phyloP scores from a whole-genome alignment of 2,329 filamentous ascomycete genomes.

The Colletotrichum siamense region DNA sequence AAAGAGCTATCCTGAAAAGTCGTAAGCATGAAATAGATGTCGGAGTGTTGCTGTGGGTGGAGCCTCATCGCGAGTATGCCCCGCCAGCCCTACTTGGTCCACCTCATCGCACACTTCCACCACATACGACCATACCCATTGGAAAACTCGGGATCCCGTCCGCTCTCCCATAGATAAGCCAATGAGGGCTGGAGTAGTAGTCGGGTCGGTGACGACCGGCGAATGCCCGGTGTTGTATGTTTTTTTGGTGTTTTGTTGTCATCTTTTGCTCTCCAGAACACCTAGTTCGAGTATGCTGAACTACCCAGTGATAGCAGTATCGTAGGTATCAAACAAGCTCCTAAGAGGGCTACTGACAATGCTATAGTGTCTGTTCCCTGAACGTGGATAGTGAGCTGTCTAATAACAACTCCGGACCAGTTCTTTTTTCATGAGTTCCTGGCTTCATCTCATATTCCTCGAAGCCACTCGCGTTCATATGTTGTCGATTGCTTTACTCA shows the following conservation, averaged over 20 bases:
- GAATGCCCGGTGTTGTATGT: not conserved
- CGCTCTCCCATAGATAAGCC: not conserved
- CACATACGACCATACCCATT: not conserved
- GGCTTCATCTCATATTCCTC: not conserved
- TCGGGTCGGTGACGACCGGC: not conserved
- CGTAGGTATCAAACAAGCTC: no score
- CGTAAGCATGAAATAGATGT: not conserved
- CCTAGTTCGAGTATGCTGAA: fast-evolving
- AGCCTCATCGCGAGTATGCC: not conserved
- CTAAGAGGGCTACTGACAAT: not conserved
- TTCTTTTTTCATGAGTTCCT: not conserved
- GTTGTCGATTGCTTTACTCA: not conserved
- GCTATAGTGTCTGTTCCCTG: fast-evolving
- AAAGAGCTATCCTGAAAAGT: fast-evolving
- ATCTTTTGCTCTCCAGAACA: no score
- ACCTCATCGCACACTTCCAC: not conserved
- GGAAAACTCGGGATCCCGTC: not conserved
- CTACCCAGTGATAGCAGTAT: no score
- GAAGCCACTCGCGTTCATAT: not conserved
- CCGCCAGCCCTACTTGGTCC: not conserved
- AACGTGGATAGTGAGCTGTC: not conserved
- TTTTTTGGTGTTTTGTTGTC: not conserved
- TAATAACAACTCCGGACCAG: not conserved
- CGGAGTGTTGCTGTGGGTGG: not conserved
- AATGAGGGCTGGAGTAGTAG: not conserved